Conservation (phyloP, 768 basidiomycete species). For the Boletus subcaerulescens region DNA sequence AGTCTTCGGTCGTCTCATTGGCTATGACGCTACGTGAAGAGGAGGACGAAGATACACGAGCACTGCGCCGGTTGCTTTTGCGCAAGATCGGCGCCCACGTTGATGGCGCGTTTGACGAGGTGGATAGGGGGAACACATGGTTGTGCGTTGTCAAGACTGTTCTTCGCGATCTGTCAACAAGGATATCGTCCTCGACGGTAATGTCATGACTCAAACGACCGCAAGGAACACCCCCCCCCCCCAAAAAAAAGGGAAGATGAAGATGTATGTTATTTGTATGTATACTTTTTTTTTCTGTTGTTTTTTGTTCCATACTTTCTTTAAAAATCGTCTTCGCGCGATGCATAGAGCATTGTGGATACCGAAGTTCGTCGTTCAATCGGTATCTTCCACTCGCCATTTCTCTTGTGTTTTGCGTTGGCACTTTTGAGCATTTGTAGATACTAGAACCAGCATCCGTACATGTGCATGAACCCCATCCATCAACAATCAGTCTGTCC, state of each 20-base stretch:
- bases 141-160: conserved; percentile 63
- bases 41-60: conserved; percentile 63
- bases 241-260: conserved; percentile 4
- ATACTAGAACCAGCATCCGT: conserved; percentile 12
- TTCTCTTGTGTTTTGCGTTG: conserved; percentile 1
- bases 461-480: conserved; percentile 1
- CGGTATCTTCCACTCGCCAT: background rate
- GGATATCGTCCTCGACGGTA: conserved; percentile 2
- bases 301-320: conserved; percentile 10
- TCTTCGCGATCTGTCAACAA: conserved; percentile 49
- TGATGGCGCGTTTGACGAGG: conserved; percentile 57
- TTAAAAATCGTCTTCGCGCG: background rate
- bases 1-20: conserved; percentile 44
- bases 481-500: background rate
- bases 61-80: conserved; percentile 58
- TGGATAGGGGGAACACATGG: conserved; percentile 60
- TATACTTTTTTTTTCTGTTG: conserved; percentile 15
- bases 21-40: conserved; percentile 48
- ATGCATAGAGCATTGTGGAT: background rate
- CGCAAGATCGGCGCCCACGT: conserved; percentile 62
- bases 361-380: conserved; percentile 8
- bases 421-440: conserved; percentile 17
- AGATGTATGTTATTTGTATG: conserved; percentile 35
- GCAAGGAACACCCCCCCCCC: too few relatives aligned
- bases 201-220: conserved; percentile 11